Evolutionary conservation across 2,329 filamentous ascomycete genomes (phyloP).

Genomic region (Hypoxylon sp.): DNA sequence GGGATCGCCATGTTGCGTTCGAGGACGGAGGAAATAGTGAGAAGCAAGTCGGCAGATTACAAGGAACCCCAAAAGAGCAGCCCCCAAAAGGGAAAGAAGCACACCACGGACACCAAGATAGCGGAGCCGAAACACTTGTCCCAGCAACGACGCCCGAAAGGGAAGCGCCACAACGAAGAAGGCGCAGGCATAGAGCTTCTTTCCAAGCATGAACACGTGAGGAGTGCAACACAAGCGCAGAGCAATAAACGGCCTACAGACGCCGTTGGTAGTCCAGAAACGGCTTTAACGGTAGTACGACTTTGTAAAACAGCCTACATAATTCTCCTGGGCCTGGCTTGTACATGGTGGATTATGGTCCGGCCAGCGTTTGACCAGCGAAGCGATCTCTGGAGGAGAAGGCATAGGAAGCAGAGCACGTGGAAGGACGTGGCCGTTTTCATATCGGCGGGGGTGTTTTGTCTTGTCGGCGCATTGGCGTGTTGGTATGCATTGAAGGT

Average conservation of each 20-base stretch:
- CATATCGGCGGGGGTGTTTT: constrained; percentile 42
- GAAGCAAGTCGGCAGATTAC: constrained; percentile 34
- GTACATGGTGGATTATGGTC: constrained; percentile 48
- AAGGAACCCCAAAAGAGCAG: constrained; percentile 24
- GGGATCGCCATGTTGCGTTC: constrained; percentile 50
- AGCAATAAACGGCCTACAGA: constrained; percentile 15
- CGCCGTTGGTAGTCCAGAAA: constrained; percentile 12
- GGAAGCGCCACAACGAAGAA: constrained; percentile 36
- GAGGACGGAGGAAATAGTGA: constrained; percentile 40
- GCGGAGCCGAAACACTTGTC: constrained; percentile 27
- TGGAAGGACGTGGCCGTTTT: constrained; percentile 47
- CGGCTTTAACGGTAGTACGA: constrained; percentile 19
- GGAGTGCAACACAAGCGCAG: constrained; percentile 12
- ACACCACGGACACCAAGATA: constrained; percentile 11
- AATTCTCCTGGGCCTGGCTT: constrained; percentile 41
- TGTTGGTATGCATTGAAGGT: constrained; percentile 30
- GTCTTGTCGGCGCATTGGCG: constrained; percentile 30
- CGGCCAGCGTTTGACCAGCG: constrained; percentile 49
- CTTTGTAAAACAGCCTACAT: constrained; percentile 32
- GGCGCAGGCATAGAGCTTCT: constrained; percentile 46
- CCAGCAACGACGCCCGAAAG: constrained; percentile 19
- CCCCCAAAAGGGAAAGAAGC: constrained; percentile 18
- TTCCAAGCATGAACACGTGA: constrained; percentile 36
- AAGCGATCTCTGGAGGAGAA: constrained; percentile 48
- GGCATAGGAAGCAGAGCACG: constrained; percentile 43